Conservation (phyloP, 148 eudicot genomes). For the Rhododendron griersonianum region DNA sequence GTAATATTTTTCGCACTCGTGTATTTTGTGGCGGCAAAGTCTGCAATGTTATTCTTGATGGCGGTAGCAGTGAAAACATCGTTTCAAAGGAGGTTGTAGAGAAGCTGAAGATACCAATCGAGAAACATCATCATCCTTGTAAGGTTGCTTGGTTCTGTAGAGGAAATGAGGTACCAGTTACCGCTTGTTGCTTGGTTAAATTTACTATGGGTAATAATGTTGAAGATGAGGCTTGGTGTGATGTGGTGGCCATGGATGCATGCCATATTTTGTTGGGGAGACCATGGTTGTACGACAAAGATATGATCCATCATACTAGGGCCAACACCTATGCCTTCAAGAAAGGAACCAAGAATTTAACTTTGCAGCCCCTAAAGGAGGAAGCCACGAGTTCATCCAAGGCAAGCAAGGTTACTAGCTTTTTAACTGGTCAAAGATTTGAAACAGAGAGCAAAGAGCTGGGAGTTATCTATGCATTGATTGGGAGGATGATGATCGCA, state of each 20-base stretch:
- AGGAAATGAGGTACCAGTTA: too few species aligned
- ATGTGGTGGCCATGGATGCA: background rate
- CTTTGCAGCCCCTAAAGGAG: background rate
- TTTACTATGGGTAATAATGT: too few species aligned
- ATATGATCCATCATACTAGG: background rate
- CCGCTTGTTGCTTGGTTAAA: too few species aligned
- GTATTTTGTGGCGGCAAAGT: background rate
- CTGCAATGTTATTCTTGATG: background rate
- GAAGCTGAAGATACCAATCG: background rate
- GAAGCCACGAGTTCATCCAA: background rate
- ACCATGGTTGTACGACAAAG: background rate
- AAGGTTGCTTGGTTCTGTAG: too few species aligned
- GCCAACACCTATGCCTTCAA: background rate
- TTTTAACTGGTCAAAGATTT: background rate
- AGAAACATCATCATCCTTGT: background rate
- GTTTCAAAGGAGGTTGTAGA: background rate
- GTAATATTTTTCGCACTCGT: background rate
- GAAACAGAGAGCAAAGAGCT: background rate
- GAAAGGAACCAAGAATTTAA: background rate
- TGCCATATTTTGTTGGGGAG: background rate
- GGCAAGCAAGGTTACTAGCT: background rate
- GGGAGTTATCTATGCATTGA: background rate
- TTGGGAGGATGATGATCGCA: background rate
- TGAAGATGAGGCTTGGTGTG: too few species aligned
- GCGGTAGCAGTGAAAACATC: background rate